Percentiles rank a stretch among this genome's conserved stretches.
Conservation (phyloP, 257 asterid genomes). For the Plantago ovata region DNA sequence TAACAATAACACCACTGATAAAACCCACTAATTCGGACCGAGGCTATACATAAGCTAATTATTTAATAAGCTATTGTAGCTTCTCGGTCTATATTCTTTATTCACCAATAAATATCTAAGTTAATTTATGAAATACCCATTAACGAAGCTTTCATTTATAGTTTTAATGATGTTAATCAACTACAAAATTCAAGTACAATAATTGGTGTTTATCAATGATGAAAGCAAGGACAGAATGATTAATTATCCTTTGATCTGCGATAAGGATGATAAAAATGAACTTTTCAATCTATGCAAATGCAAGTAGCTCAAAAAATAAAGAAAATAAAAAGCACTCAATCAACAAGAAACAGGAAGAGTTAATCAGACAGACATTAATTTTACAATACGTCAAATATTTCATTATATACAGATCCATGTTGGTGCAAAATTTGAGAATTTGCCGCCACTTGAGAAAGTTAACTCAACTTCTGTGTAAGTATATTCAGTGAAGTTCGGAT, state of each 20-base stretch:
- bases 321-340: too few species aligned
- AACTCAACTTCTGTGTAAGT: too few species aligned
- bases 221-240: conserved; percentile 11
- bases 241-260: conserved; percentile 10
- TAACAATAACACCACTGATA: too few species aligned
- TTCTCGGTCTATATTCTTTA: too few species aligned
- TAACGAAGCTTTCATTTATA: neutral
- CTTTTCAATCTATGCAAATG: neutral
- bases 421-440: neutral
- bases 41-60: too few species aligned
- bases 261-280: neutral
- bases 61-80: too few species aligned
- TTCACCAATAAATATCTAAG: too few species aligned
- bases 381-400: conserved; percentile 11
- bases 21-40: too few species aligned
- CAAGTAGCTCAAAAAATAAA: neutral
- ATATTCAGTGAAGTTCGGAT: neutral
- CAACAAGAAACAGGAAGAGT: too few species aligned
- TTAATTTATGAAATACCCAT: too few species aligned
- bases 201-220: conserved; percentile 11
- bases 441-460: too few species aligned
- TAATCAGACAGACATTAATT: neutral
- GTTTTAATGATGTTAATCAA: neutral
- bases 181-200: conserved; percentile 4
- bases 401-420: conserved; percentile 13